phyloP scores from a whole-genome alignment of 148 eudicot species.

The Polygonum maritimum region DNA sequence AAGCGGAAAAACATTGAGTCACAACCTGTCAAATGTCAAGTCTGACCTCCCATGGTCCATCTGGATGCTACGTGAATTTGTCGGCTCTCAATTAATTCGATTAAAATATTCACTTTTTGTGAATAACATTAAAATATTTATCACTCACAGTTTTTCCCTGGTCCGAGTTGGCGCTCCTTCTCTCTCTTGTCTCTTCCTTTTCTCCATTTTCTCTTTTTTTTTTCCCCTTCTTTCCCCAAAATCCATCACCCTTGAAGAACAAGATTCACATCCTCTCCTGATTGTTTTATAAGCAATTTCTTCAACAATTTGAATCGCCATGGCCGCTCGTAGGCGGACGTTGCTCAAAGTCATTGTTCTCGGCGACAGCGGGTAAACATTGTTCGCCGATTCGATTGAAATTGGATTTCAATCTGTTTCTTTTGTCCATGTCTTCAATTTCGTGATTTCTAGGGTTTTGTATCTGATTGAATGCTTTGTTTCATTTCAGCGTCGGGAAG shows the following conservation, averaged over 20 bases:
- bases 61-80: constrained; percentile 5
- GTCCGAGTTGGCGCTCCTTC: constrained; percentile 36
- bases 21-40: background rate
- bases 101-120: background rate
- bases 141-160: constrained; percentile 2
- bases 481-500: constrained; percentile 56
- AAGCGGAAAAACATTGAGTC: no score
- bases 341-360: constrained; percentile 69
- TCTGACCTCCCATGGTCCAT: background rate
- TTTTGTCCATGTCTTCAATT: background rate
- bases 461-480: background rate
- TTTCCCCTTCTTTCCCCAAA: background rate
- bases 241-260: constrained; percentile 6
- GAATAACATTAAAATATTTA: background rate
- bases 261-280: constrained; percentile 2
- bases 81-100: no score
- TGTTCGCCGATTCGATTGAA: background rate
- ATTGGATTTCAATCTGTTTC: background rate
- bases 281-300: constrained; percentile 5
- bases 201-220: background rate
- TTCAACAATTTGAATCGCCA: constrained; percentile 13
- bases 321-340: constrained; percentile 53
- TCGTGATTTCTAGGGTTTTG: constrained; percentile 8
- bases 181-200: constrained; percentile 9
- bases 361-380: constrained; percentile 55